Evolutionary conservation across 192 early-diverging fungal species (phyloP).

Genomic region (Coemansia sp.): DNA sequence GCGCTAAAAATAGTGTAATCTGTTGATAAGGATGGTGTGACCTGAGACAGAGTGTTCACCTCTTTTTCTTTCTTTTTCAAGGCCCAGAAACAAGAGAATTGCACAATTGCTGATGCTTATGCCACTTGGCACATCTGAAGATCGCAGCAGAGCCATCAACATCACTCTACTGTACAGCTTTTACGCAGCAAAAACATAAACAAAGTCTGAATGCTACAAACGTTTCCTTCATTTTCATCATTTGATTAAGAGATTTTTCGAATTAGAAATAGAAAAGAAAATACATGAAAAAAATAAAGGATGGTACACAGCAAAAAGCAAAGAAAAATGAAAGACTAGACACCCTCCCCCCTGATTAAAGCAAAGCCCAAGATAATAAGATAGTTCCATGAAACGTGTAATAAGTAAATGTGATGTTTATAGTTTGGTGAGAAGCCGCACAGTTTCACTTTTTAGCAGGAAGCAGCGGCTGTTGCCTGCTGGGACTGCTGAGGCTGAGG

Average conservation of each 20-base stretch:
- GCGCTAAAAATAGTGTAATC: not conserved
- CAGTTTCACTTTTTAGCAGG: conserved; percentile 6
- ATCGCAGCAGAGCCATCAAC: not conserved
- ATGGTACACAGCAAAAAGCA: not conserved
- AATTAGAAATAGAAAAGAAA: not conserved
- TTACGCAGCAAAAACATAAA: not conserved
- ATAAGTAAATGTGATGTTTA: not conserved
- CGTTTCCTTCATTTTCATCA: too few species aligned
- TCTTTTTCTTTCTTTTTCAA: too few species aligned
- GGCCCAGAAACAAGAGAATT: not conserved
- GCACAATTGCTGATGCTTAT: not conserved
- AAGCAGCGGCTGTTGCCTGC: conserved; percentile 7
- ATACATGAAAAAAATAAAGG: not conserved
- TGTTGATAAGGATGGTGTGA: not conserved
- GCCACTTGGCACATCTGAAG: not conserved
- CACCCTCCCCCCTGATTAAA: not conserved
- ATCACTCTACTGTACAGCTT: not conserved
- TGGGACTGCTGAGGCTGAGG: not conserved
- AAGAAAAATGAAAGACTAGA: not conserved
- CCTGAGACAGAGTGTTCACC: too few species aligned
- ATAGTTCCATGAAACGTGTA: not conserved
- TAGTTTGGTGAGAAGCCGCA: not conserved
- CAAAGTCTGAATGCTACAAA: not conserved
- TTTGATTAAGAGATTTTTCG: not conserved
- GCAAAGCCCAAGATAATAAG: not conserved